phyloP scores from a whole-genome alignment of 441 rosid genomes.

The Codiaeum variegatum region DNA sequence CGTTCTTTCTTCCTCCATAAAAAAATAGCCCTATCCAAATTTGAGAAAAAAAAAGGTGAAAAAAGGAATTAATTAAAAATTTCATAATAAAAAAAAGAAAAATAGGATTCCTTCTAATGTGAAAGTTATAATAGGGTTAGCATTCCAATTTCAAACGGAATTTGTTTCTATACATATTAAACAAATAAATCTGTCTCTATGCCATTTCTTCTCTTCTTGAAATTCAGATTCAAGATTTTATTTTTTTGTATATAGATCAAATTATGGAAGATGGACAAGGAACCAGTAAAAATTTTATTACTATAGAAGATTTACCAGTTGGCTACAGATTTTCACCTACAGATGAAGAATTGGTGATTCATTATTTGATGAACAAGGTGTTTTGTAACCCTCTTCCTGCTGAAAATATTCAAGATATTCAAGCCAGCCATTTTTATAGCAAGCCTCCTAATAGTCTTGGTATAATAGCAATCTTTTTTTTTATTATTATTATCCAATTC shows the following conservation, averaged over 20 bases:
- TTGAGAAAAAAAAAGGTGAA: no score
- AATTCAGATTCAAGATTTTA: background rate
- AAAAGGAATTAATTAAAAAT: no score
- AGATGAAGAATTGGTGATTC: conserved; percentile 27
- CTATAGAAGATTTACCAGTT: conserved; percentile 11
- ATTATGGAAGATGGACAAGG: background rate
- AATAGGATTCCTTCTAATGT: conserved; percentile 5
- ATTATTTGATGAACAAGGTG: conserved; percentile 29
- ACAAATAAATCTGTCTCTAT: background rate
- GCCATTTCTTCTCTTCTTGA: background rate
- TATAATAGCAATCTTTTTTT: background rate
- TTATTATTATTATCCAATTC: no score
- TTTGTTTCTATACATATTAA: background rate
- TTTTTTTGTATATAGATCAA: background rate
- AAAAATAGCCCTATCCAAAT: no score
- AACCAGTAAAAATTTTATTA: background rate
- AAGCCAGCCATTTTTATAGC: conserved; percentile 1
- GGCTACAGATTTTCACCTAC: conserved; percentile 33
- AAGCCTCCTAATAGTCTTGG: conserved; percentile 21
- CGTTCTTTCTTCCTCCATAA: no score
- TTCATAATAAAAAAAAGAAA: no score
- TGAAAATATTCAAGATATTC: conserved; percentile 14
- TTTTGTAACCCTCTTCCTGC: conserved; percentile 12
- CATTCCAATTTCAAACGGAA: background rate
- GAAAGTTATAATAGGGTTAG: no score